Base-by-base conservation (phyloP, 192 early-diverging fungal species). In the Funneliformis geosporum region DNA sequence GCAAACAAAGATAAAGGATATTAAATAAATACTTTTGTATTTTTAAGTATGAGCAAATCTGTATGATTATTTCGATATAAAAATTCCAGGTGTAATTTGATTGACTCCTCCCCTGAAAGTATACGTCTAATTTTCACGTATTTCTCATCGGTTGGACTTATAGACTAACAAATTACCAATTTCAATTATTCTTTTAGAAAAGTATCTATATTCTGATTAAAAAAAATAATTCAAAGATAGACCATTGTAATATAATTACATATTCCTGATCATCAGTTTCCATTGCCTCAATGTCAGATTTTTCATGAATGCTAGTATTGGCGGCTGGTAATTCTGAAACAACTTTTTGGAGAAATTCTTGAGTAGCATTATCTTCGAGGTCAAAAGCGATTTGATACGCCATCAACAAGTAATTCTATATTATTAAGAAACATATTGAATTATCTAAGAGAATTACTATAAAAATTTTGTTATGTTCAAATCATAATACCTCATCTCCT, bases 311-410 rank as follows among this genome's bases (percentile, higher is more conserved):
- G 50, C 80, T 82, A 55, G 73, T 71, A 21, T 82, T 39, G 1
- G 84, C 81, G n/a, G 65, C 61, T 16, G 89, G 89, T 16, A 97
- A 87, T 42, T 87, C 89, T 1, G 77, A 80, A 9, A 90, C 78
- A 11, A 99, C 94, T 43, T 94, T 94, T n/a, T 87, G 86, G 64
- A 96, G 89, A 77, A 98, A 99, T 76, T 97, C 95, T 84, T 99
- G 97, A 5, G 98, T 96, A 44, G 96, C 96, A 82, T 96, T 97
- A 69, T 94, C 96, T 81, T 98, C 94, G 46, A 99, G 85, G 76
- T 99, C 98, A 84, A 99, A 99, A 0, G 97, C 96, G 75, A 99
- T 93, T 87, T 99, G 98, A 83, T 95, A 98, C 23, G 96, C 96
- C 80, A 95, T 94, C 79, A 97, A 82, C 27, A 92, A 78, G 76